A percentile compares a stretch with the other conserved stretches of the same genome.
These are phyloP conservation scores for Plectranthus barbatus DNA, from an alignment of 257 asterid species.

Conservation along the genomic window DNA sequence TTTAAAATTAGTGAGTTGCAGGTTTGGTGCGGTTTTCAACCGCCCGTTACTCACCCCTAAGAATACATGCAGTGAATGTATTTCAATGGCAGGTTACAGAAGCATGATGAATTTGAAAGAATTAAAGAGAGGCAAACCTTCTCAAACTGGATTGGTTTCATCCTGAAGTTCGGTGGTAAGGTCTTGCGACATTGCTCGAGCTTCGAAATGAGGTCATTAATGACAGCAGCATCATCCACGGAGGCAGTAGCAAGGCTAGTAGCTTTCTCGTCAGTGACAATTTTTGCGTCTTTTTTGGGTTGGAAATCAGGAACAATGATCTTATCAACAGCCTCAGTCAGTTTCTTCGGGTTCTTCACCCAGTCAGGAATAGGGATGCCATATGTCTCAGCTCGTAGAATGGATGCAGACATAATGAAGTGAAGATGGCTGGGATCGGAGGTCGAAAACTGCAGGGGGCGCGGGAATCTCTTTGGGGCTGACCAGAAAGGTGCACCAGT, in stretches of 20 bases:
- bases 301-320: slow-evolving; percentile 62
- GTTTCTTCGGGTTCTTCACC: slow-evolving; percentile 63
- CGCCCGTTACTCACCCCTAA: too few relatives aligned
- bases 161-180: slow-evolving; percentile 51
- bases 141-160: slow-evolving; percentile 92
- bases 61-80: too few relatives aligned
- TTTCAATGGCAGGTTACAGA: too few relatives aligned
- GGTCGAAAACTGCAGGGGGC: slow-evolving; percentile 55
- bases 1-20: too few relatives aligned
- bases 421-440: slow-evolving; percentile 82
- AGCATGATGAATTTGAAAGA: too few relatives aligned
- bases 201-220: slow-evolving; percentile 52
- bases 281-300: slow-evolving; percentile 57
- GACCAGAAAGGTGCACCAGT: slow-evolving; percentile 94
- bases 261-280: slow-evolving; percentile 87
- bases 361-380: slow-evolving; percentile 79
- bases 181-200: slow-evolving; percentile 52
- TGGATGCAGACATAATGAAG: slow-evolving; percentile 67
- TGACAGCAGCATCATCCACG: slow-evolving; percentile 69
- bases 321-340: slow-evolving; percentile 58
- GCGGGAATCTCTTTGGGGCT: slow-evolving; percentile 89
- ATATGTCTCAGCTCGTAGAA: slow-evolving; percentile 74
- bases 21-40: too few relatives aligned
- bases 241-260: slow-evolving; percentile 73
- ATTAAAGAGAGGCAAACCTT: slow-evolving; percentile 34